These are phyloP conservation scores for Russula griseocarnosa DNA, from an alignment of 768 basidiomycete species.

Conservation along the genomic window DNA sequence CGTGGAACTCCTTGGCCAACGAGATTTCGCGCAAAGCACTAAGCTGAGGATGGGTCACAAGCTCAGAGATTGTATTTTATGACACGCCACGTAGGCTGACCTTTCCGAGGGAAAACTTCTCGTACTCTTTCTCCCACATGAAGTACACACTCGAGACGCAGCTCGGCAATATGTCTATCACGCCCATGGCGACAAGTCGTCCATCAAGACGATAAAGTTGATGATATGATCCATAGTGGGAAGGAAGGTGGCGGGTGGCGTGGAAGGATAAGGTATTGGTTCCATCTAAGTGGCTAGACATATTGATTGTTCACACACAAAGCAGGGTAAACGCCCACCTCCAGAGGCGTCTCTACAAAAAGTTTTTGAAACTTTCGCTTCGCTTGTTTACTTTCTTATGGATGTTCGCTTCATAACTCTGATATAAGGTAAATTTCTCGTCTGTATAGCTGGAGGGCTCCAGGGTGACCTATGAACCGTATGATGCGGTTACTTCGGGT, in stretches of 20 bases:
- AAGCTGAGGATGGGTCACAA: slow-evolving; percentile 44
- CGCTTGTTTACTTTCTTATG: slow-evolving; percentile 63
- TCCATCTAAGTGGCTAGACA: slow-evolving; percentile 41
- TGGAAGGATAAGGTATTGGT: slow-evolving; percentile 53
- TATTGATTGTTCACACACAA: neutral
- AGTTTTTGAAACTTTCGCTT: slow-evolving; percentile 55
- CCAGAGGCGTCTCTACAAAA: slow-evolving; percentile 79
- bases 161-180: slow-evolving; percentile 83
- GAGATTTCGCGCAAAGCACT: slow-evolving; percentile 80
- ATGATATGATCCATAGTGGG: slow-evolving; percentile 88
- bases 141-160: slow-evolving; percentile 90
- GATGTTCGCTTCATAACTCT: slow-evolving; percentile 71
- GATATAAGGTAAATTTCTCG: slow-evolving; percentile 79
- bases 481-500: neutral
- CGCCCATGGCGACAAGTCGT: slow-evolving; percentile 75
- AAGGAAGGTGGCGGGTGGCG: slow-evolving; percentile 59
- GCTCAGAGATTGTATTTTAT: neutral
- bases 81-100: slow-evolving; percentile 36
- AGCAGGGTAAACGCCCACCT: slow-evolving; percentile 43
- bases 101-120: slow-evolving; percentile 73
- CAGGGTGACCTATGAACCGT: slow-evolving; percentile 53
- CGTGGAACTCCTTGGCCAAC: slow-evolving; percentile 69
- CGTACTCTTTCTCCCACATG: slow-evolving; percentile 74
- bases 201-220: slow-evolving; percentile 83
- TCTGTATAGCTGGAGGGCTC: slow-evolving; percentile 71